Conservation (phyloP, 768 basidiomycete genomes). For the Xanthoconium stramineum region DNA sequence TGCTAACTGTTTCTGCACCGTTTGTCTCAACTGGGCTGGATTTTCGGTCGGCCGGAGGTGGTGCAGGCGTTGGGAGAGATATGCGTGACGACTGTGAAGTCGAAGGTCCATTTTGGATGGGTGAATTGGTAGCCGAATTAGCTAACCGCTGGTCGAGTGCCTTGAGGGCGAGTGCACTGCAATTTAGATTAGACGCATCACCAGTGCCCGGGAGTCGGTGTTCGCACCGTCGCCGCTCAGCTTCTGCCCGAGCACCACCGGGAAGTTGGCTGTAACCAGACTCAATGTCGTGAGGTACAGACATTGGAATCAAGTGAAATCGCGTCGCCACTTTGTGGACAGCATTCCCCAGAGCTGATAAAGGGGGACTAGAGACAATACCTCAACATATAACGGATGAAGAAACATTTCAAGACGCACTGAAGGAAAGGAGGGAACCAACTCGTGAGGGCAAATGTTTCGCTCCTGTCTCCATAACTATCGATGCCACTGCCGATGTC, state of each 20-base stretch:
- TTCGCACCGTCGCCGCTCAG: slow-evolving; percentile 85
- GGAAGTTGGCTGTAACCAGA: slow-evolving; percentile 74
- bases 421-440: slow-evolving; percentile 98
- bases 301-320: slow-evolving; percentile 71
- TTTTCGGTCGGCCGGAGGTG: slow-evolving; percentile 33
- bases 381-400: background rate
- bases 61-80: slow-evolving; percentile 29
- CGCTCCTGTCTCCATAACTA: slow-evolving; percentile 91
- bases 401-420: slow-evolving; percentile 47
- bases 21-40: slow-evolving; percentile 21
- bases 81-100: slow-evolving; percentile 27
- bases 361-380: slow-evolving; percentile 53
- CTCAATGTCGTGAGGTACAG: slow-evolving; percentile 60
- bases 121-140: slow-evolving; percentile 39
- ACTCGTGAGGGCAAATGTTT: slow-evolving; percentile 90
- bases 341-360: slow-evolving; percentile 63
- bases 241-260: slow-evolving; percentile 91
- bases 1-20: slow-evolving; percentile 11
- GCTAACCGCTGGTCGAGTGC: slow-evolving; percentile 93
- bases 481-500: slow-evolving; percentile 60
- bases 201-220: background rate
- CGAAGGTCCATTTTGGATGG: slow-evolving; percentile 30
- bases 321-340: slow-evolving; percentile 65
- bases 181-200: slow-evolving; percentile 9
- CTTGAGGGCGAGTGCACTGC: slow-evolving; percentile 91